A percentile compares a stretch with the other conserved stretches of the same genome.
Conservation (phyloP, 208 protist genomes). For the Trypanosoma conorhini region DNA sequence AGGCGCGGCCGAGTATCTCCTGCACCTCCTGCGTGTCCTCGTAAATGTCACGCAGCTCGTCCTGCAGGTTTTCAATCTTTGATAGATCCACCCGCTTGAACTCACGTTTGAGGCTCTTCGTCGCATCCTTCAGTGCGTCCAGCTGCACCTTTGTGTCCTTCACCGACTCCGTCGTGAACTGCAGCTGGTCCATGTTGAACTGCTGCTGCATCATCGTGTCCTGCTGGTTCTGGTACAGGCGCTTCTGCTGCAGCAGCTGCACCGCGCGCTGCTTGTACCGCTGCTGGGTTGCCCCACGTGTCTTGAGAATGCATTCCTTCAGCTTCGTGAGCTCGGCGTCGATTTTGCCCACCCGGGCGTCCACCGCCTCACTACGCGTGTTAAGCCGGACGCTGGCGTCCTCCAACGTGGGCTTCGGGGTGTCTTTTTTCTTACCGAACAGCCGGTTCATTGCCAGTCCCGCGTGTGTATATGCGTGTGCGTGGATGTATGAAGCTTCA, state of each 20-base stretch:
- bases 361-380: constrained; percentile 70
- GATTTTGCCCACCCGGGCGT: constrained; percentile 82
- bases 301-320: constrained; percentile 75
- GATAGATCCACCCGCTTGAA: constrained; percentile 86
- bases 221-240: constrained; percentile 91
- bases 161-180: constrained; percentile 89
- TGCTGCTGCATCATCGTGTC: constrained; percentile 91
- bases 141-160: constrained; percentile 93
- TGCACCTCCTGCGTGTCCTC: constrained; percentile 93
- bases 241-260: constrained; percentile 92
- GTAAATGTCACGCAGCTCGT: constrained; percentile 91
- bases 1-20: constrained; percentile 90
- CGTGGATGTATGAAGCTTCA: constrained; percentile 3
- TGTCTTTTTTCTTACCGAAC: constrained; percentile 79
- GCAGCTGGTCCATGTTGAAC: constrained; percentile 94
- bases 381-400: constrained; percentile 79
- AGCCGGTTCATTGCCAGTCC: constrained; percentile 85
- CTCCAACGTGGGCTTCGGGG: constrained; percentile 82
- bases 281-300: constrained; percentile 69
- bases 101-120: constrained; percentile 84
- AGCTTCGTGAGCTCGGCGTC: constrained; percentile 88
- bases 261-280: constrained; percentile 91
- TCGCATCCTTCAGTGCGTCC: constrained; percentile 86
- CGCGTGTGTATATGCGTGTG: constrained; percentile 2
- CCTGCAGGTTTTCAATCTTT: constrained; percentile 86